phyloP scores from a whole-genome alignment of 768 basidiomycete species.

The Lanmaoa rubissima region DNA sequence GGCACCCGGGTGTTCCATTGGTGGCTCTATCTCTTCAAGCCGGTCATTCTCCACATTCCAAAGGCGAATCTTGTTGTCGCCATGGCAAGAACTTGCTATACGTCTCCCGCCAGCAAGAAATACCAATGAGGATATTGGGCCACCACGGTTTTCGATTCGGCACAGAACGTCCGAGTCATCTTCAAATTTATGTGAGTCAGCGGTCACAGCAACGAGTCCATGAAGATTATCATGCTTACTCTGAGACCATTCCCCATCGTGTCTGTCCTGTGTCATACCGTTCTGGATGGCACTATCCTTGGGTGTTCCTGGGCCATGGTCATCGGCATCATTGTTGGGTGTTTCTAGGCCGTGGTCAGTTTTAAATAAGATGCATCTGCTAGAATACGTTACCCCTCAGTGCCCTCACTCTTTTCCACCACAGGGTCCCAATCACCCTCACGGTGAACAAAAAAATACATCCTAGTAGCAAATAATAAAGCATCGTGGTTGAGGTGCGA shows the following conservation, averaged over 20 bases:
- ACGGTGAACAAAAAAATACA: too few species aligned
- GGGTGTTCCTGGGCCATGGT: not conserved
- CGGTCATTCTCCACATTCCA: not conserved
- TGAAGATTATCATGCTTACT: not conserved
- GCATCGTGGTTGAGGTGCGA: too few species aligned
- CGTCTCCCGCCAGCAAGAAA: constrained; percentile 1
- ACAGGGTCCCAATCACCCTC: too few species aligned
- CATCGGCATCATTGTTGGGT: not conserved
- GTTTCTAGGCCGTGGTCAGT: not conserved
- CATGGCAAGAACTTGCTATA: not conserved
- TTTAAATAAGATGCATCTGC: too few species aligned
- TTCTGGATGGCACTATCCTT: not conserved
- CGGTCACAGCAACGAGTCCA: not conserved
- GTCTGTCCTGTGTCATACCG: not conserved
- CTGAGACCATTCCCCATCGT: not conserved
- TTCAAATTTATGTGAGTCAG: not conserved
- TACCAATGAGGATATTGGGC: not conserved
- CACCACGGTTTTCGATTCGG: not conserved
- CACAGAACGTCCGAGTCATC: not conserved
- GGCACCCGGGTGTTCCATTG: not conserved
- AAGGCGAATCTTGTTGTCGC: not conserved
- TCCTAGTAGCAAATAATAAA: too few species aligned
- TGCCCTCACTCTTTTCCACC: too few species aligned
- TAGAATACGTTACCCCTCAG: too few species aligned
- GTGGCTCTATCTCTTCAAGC: not conserved